Percentiles rank a stretch among this genome's conserved stretches.
Conservation (phyloP, 2,329 filamentous ascomycete genomes). For the Phaeophleospora eucalypticola region DNA sequence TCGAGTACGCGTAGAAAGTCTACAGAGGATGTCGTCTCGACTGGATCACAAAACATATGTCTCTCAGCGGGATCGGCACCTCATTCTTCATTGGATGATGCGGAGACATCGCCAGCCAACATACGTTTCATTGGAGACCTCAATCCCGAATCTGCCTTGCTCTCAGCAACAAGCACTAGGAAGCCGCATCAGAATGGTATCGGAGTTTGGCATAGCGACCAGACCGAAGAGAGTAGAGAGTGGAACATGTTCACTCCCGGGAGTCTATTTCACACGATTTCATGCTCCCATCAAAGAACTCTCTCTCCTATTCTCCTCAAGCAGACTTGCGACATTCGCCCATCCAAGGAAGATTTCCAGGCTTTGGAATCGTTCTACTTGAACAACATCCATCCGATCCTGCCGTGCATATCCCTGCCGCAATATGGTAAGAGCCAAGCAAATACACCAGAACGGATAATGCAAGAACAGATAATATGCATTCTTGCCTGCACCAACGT, state of each 20-base stretch:
- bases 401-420: conserved; percentile 6
- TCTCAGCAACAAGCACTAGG: conserved; percentile 6
- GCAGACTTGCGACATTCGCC: not conserved
- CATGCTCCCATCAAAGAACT: not conserved
- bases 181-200: conserved; percentile 5
- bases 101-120: not conserved
- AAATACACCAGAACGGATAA: not conserved
- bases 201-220: conserved; percentile 11
- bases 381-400: conserved; percentile 7
- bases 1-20: too few species aligned
- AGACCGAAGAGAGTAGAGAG: not conserved
- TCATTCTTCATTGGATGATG: too few species aligned
- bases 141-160: conserved; percentile 12
- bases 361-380: conserved; percentile 8
- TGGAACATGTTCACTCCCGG: conserved; percentile 4
- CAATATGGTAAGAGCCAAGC: not conserved
- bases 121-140: conserved; percentile 13
- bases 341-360: conserved; percentile 5
- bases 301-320: conserved; percentile 1
- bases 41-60: too few species aligned
- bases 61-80: too few species aligned
- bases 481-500: conserved; percentile 3
- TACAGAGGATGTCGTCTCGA: too few species aligned
- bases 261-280: conserved; percentile 6
- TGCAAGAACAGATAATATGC: conserved; percentile 11